Evolutionary conservation across 1,284 basidiomycete species (phyloP).

Genomic region (Phellopilus nigrolimitatus): DNA sequence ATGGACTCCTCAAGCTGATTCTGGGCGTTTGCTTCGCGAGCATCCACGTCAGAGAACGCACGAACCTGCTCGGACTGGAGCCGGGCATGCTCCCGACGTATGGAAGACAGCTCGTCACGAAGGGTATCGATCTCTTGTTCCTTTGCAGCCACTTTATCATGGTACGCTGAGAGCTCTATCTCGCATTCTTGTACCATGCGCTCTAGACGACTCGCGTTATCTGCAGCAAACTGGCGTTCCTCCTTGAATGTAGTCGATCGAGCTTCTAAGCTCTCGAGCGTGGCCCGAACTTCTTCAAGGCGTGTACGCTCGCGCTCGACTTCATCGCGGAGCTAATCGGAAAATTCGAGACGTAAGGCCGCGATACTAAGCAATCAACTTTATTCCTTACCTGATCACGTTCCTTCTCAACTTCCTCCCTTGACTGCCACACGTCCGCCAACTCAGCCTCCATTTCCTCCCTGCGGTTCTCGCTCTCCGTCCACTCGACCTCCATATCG

Average conservation of each 20-base stretch:
- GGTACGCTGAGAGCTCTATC: slow-evolving; percentile 40
- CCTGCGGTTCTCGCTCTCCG: slow-evolving; percentile 48
- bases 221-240: slow-evolving; percentile 50
- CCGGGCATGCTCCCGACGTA: slow-evolving; percentile 51
- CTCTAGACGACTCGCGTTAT: slow-evolving; percentile 51
- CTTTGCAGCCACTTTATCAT: slow-evolving; percentile 35
- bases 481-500: slow-evolving; percentile 51
- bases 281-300: slow-evolving; percentile 19
- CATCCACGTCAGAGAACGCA: slow-evolving; percentile 42
- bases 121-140: slow-evolving; percentile 47
- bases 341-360: too few relatives aligned
- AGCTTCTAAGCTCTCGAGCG: slow-evolving; percentile 1
- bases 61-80: slow-evolving; percentile 47
- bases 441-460: slow-evolving; percentile 50
- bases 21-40: slow-evolving; percentile 43
- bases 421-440: slow-evolving; percentile 43
- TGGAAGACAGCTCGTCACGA: slow-evolving; percentile 46
- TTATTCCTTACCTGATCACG: slow-evolving; percentile 43
- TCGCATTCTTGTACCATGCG: slow-evolving; percentile 50
- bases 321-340: slow-evolving; percentile 46
- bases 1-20: slow-evolving; percentile 44
- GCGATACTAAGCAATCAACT: neutral
- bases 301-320: slow-evolving; percentile 25
- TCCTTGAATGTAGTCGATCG: slow-evolving; percentile 49
- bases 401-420: slow-evolving; percentile 50